A percentile compares a stretch with the other conserved stretches of the same genome.
Evolutionary conservation across 495 filamentous ascomycete genomes (phyloP).

Genomic region (Penicillium cataractarum): DNA sequence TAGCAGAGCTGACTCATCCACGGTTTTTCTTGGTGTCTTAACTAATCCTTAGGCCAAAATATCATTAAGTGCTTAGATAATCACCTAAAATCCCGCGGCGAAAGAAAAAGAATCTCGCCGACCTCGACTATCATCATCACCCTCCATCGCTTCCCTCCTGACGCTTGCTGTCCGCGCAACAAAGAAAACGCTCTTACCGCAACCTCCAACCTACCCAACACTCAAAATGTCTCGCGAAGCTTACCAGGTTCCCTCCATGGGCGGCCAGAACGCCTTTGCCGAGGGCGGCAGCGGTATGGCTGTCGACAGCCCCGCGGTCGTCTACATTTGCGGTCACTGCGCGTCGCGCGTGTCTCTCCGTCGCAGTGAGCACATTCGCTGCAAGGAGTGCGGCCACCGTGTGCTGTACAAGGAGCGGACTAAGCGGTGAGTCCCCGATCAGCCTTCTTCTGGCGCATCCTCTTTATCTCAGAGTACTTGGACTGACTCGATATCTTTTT

Average conservation of each 20-base stretch:
- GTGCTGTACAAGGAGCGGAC: conserved; percentile 98
- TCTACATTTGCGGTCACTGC: conserved; percentile 95
- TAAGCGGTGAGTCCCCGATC: conserved; percentile 70
- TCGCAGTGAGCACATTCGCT: conserved; percentile 85
- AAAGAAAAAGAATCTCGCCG: conserved; percentile 28
- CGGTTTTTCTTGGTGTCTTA: too few species aligned
- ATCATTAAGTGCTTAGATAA: conserved; percentile 1
- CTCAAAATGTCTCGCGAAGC: conserved; percentile 52
- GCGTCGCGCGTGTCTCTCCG: conserved; percentile 78
- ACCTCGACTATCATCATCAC: not conserved
- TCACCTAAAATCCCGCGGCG: conserved; percentile 12
- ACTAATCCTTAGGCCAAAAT: too few species aligned
- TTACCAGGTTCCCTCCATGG: conserved; percentile 51
- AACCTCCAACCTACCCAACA: not conserved
- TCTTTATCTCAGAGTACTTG: conserved; percentile 7
- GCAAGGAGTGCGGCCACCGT: conserved; percentile 93
- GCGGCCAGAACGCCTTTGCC: conserved; percentile 43
- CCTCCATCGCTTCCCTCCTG: not conserved
- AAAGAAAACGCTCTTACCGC: not conserved
- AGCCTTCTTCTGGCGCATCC: not conserved
- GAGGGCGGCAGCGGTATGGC: conserved; percentile 35
- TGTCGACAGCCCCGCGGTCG: conserved; percentile 56
- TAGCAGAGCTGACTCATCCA: too few species aligned
- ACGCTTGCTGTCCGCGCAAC: not conserved
- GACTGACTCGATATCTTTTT: conserved; percentile 19